These are phyloP conservation scores for Sporothrix schenckii DNA, from an alignment of 2,329 filamentous ascomycete genomes.

Conservation along the genomic window DNA sequence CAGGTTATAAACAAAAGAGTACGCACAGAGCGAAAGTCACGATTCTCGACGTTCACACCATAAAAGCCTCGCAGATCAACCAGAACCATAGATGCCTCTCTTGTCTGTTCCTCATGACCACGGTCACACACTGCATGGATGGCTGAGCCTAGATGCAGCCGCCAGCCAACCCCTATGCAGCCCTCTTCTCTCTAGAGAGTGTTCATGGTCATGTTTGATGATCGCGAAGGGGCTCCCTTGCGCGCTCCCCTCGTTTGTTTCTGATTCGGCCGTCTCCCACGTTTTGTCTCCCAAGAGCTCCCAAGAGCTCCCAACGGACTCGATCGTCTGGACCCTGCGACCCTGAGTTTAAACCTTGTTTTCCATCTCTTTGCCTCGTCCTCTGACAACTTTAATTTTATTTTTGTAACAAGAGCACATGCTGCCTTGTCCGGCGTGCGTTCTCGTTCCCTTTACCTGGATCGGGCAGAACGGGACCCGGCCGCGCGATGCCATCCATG, in stretches of 20 bases:
- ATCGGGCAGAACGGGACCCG: constrained; percentile 15
- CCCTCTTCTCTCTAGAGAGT: constrained; percentile 1
- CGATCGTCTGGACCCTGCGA: constrained; percentile 2
- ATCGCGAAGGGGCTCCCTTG: constrained; percentile 21
- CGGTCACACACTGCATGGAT: neutral
- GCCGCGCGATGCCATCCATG: constrained; percentile 13
- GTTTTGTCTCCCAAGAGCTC: neutral
- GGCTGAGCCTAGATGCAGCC: neutral
- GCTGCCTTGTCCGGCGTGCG: neutral
- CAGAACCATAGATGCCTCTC: neutral
- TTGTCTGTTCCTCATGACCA: constrained; percentile 5
- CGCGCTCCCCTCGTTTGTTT: constrained; percentile 14
- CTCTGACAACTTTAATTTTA: constrained; percentile 18
- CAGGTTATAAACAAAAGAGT: no score
- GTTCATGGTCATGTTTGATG: constrained; percentile 16
- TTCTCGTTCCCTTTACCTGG: constrained; percentile 3
- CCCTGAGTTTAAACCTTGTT: neutral
- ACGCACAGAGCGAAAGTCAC: no score
- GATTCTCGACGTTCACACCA: neutral
- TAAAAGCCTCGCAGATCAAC: constrained; percentile 1
- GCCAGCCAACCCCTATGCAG: neutral
- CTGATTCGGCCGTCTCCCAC: neutral
- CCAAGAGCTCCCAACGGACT: neutral
- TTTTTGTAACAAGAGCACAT: constrained; percentile 14
- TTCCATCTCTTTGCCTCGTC: neutral